phyloP scores from a whole-genome alignment of 2,329 filamentous ascomycete genomes.

The Dryadomyces sulphureus region DNA sequence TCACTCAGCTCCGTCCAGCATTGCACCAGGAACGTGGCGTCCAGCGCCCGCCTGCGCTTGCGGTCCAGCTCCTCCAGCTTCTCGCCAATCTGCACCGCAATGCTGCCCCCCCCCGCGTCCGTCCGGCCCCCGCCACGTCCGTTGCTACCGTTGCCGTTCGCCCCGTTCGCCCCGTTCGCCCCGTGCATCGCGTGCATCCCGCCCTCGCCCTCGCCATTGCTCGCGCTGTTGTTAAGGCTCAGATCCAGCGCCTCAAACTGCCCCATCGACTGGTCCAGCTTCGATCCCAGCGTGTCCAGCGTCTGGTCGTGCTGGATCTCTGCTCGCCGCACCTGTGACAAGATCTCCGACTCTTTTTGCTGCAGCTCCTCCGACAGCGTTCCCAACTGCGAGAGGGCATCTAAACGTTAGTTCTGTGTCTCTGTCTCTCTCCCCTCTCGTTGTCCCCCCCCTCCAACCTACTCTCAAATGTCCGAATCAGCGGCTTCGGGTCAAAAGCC shows the following conservation, averaged over 20 bases:
- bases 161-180: too few species aligned
- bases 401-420: slow-evolving; percentile 18
- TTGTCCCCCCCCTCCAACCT: slow-evolving; percentile 11
- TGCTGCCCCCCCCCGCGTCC: slow-evolving; percentile 55
- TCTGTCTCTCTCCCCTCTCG: background rate
- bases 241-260: slow-evolving; percentile 84
- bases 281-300: slow-evolving; percentile 70
- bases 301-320: slow-evolving; percentile 89
- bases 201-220: slow-evolving; percentile 26
- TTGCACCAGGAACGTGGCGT: slow-evolving; percentile 88
- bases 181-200: too few species aligned
- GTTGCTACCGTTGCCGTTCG: slow-evolving; percentile 29
- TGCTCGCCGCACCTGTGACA: slow-evolving; percentile 77
- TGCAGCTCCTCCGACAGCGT: slow-evolving; percentile 71
- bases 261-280: slow-evolving; percentile 82
- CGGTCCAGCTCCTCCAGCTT: slow-evolving; percentile 86
- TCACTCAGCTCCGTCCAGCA: slow-evolving; percentile 96
- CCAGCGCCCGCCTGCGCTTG: slow-evolving; percentile 76
- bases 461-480: slow-evolving; percentile 91
- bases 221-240: slow-evolving; percentile 45
- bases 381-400: slow-evolving; percentile 52
- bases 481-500: slow-evolving; percentile 83
- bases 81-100: slow-evolving; percentile 90
- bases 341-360: slow-evolving; percentile 77
- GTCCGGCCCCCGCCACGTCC: slow-evolving; percentile 30